Percentiles rank a stretch among this genome's conserved stretches.
phyloP scores from a whole-genome alignment of 129 eudicot species.

The Arctium minus region DNA sequence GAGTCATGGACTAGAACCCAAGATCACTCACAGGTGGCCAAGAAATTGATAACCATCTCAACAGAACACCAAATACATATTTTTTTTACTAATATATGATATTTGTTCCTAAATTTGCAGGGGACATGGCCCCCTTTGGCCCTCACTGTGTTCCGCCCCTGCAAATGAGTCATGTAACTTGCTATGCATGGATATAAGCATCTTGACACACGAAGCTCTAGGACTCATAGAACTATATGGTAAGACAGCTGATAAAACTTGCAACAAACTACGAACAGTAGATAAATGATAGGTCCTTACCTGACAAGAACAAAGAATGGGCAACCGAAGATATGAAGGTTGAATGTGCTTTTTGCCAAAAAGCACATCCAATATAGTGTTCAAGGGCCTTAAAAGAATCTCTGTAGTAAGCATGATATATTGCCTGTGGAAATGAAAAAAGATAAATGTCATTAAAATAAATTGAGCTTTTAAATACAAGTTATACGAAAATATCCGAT shows the following conservation, averaged over 20 bases:
- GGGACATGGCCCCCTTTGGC: too few species aligned
- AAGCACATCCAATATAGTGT: slow-evolving; percentile 71
- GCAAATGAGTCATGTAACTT: not conserved
- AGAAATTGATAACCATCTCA: too few species aligned
- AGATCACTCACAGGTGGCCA: too few species aligned
- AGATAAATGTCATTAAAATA: not conserved
- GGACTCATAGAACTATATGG: not conserved
- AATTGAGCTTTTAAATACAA: not conserved
- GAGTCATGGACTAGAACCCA: too few species aligned
- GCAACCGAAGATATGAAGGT: slow-evolving; percentile 66
- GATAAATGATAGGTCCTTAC: slow-evolving; percentile 27
- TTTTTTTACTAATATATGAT: too few species aligned
- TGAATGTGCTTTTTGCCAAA: slow-evolving; percentile 95
- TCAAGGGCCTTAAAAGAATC: slow-evolving; percentile 71
- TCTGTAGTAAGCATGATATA: slow-evolving; percentile 60
- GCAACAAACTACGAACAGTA: not conserved
- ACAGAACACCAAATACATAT: too few species aligned
- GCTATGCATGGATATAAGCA: not conserved
- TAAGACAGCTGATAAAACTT: too few species aligned
- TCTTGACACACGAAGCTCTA: not conserved
- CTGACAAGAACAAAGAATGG: slow-evolving; percentile 81
- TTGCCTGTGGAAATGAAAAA: slow-evolving; percentile 55
- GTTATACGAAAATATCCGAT: not conserved
- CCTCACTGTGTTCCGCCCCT: too few species aligned
- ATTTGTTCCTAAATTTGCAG: too few species aligned